A percentile compares a stretch with the other conserved stretches of the same genome.
Evolutionary conservation across 2,329 filamentous ascomycete species (phyloP).

Genomic region (Verticillium longisporum): DNA sequence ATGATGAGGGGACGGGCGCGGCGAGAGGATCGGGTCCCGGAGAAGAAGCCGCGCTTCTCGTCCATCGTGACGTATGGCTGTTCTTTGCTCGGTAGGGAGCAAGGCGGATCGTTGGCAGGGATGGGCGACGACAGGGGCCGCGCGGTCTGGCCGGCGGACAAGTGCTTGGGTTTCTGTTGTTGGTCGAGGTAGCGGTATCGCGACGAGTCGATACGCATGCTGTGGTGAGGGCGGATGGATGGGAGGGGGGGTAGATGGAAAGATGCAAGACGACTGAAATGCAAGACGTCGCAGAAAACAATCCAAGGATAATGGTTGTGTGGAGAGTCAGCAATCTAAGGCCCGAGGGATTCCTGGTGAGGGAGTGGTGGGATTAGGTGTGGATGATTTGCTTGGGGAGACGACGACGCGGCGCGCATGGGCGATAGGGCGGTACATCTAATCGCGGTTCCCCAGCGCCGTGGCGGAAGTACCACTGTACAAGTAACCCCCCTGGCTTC

Average conservation of each 20-base stretch:
- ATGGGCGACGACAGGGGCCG: neutral
- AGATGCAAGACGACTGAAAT: neutral
- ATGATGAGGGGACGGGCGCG: conserved; percentile 3
- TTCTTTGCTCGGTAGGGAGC: neutral
- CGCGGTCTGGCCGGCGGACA: neutral
- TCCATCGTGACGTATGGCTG: conserved; percentile 5
- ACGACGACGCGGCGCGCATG: neutral
- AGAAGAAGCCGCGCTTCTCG: conserved; percentile 8
- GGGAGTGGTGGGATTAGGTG: neutral
- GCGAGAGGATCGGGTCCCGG: conserved; percentile 1
- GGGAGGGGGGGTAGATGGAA: neutral
- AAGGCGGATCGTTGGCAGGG: neutral
- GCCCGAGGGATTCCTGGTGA: neutral
- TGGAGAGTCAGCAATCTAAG: neutral
- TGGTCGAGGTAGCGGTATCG: neutral
- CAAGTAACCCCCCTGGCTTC: neutral
- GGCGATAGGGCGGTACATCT: neutral
- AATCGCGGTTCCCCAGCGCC: no score
- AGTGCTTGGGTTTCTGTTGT: neutral
- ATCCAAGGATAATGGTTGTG: neutral
- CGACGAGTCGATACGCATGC: neutral
- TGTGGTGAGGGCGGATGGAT: neutral
- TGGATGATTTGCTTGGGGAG: neutral
- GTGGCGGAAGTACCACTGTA: neutral
- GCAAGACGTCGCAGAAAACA: neutral